Evolutionary conservation across 2,329 filamentous ascomycete species (phyloP), one percentile per base, ranked within the genome.

Genomic region (Pezicula rhizophila): DNA sequence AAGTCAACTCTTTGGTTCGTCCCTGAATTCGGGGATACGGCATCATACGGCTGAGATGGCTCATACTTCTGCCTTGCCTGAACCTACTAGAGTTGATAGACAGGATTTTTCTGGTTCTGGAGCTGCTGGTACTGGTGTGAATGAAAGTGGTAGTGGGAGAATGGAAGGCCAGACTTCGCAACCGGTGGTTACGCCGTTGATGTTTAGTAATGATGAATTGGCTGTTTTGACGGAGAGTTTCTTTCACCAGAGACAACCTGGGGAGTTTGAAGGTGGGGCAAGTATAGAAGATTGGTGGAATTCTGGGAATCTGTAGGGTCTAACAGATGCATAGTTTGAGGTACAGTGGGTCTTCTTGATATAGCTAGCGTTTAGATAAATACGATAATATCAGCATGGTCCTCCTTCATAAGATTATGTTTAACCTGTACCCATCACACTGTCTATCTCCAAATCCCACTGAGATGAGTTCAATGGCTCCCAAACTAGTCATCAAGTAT

Each of bases 221-320:
- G 71, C 70, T 2, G 72, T 75, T 31, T 58, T 74, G 39, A 71
- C 71, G 4, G 67, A 73, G 42, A 74, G 70, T 52, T 74, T 73
- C 53, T 75, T 75, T 49, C 68, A 70, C 12, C 70, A 72, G 46
- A 68, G 70, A 12, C 15, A 15, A n/a, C 5, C 20, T 8, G 28
- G 28, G 11, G 45, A 46, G 14, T 40, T 46, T 33, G 45, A 31
- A 14, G 20, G 12, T 42, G 35, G n/a, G 10, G 39, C 52, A 15
- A 49, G 42, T 14, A 20, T 46, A 15, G 49, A 56, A 15, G 56
- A 59, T 46, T 64, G 60, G 61, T 62, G 60, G 60, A 59, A 58
- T 46, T 48, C 50, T 37, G 55, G 52, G 17, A 57, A 56, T 42
- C 37, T 57, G 4, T 46, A 31, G 28, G 28, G 3, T 4, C 28